Conservation (phyloP, 257 asterid species). For the Paraleonurus japonicus region DNA sequence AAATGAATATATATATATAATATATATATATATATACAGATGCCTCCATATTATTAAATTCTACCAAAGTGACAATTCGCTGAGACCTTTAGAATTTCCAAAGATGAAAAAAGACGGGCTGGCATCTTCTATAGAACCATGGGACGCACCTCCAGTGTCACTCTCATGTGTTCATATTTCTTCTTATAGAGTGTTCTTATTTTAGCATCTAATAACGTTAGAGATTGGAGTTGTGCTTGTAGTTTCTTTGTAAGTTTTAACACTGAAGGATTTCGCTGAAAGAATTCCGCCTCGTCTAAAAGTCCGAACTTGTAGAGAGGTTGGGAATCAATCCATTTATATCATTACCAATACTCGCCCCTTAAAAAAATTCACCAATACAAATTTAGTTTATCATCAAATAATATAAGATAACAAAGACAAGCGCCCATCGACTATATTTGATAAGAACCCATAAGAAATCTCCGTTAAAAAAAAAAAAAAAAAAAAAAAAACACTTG, state of each 20-base stretch:
- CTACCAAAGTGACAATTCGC: neutral
- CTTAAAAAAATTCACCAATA: neutral
- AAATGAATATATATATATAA: too few species aligned
- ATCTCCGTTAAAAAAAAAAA: neutral
- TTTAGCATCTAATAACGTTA: neutral
- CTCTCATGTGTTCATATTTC: neutral
- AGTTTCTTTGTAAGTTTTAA: neutral
- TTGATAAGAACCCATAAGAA: constrained; percentile 1
- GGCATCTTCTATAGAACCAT: neutral
- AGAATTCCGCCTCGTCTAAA: too few species aligned
- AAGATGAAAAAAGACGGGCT: neutral
- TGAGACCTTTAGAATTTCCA: neutral
- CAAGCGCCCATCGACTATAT: neutral
- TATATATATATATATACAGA: too few species aligned
- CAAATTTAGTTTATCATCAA: neutral
- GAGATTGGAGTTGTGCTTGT: neutral
- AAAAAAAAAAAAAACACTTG: neutral
- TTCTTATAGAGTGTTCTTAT: neutral
- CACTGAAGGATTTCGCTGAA: neutral
- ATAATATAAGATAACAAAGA: neutral
- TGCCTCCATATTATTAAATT: neutral
- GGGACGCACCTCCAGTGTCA: neutral
- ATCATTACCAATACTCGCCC: too few species aligned
- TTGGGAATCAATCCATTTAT: too few species aligned
- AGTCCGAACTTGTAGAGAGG: too few species aligned